Conservation (phyloP, 768 basidiomycete species). For the Phallus indusiatus region DNA sequence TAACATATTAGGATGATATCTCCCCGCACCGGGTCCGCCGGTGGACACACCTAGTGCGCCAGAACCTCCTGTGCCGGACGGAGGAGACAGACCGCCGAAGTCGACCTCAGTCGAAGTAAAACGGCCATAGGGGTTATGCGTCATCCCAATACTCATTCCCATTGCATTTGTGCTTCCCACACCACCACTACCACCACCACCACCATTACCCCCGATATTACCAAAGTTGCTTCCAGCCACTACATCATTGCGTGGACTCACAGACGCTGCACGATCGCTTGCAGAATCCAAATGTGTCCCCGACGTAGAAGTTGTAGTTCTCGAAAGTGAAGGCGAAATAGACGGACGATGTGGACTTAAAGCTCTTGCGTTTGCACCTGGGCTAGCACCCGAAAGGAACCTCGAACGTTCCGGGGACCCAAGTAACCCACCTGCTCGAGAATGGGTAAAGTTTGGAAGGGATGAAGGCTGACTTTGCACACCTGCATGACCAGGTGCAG, state of each 20-base stretch:
- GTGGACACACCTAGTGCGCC: background rate
- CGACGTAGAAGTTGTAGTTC: background rate
- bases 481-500: background rate
- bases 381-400: background rate
- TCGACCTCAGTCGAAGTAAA: background rate
- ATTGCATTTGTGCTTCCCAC: background rate
- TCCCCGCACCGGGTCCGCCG: background rate
- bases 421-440: background rate
- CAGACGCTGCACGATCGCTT: conserved; percentile 9
- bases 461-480: conserved; percentile 59
- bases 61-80: background rate
- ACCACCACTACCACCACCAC: background rate
- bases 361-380: background rate
- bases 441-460: conserved; percentile 63
- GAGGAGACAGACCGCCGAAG: background rate
- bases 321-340: background rate
- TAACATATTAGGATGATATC: background rate
- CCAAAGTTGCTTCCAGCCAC: background rate
- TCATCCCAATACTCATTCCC: background rate
- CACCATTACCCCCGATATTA: background rate
- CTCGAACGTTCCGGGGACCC: background rate
- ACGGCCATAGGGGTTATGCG: background rate
- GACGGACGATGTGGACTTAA: background rate
- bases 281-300: background rate
- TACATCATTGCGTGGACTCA: conserved; percentile 5